These are phyloP conservation scores for Hygrophila difformis DNA, from an alignment of 257 asterid species.

Conservation along the genomic window DNA sequence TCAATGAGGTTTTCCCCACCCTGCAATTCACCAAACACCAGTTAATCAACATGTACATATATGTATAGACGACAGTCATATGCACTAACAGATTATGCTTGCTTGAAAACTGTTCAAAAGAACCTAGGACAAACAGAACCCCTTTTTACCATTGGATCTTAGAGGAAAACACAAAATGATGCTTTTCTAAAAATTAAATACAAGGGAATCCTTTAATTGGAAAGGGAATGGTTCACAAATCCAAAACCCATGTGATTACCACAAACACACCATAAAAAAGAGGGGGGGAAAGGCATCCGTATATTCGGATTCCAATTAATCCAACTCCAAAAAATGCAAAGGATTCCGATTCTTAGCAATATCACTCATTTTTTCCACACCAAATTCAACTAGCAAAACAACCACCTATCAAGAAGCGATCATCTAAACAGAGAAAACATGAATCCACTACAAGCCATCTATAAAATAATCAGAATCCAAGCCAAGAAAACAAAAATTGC, in stretches of 20 bases:
- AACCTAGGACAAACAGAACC: not conserved
- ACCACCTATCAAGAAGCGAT: not conserved
- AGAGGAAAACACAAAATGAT: conserved; percentile 1
- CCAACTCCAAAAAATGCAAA: no score
- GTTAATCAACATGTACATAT: not conserved
- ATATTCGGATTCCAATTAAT: no score
- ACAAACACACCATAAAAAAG: not conserved
- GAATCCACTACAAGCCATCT: conserved; percentile 10
- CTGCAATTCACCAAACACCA: conserved; percentile 35
- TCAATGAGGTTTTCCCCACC: conserved; percentile 96
- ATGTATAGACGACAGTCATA: not conserved
- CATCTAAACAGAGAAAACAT: not conserved
- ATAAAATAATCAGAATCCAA: conserved; percentile 4
- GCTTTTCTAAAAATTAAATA: not conserved
- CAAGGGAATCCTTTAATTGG: not conserved
- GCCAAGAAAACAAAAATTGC: not conserved
- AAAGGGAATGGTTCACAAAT: no score
- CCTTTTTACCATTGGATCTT: not conserved
- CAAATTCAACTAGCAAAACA: conserved; percentile 9
- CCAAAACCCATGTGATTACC: no score
- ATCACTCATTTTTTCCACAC: conserved; percentile 2
- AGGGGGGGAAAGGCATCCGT: no score
- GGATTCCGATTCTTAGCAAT: no score
- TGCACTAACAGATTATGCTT: not conserved
- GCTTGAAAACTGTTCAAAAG: not conserved